Conservation (phyloP, 176 grass and related monocot genomes). For the Bolboschoenus planiculmis region DNA sequence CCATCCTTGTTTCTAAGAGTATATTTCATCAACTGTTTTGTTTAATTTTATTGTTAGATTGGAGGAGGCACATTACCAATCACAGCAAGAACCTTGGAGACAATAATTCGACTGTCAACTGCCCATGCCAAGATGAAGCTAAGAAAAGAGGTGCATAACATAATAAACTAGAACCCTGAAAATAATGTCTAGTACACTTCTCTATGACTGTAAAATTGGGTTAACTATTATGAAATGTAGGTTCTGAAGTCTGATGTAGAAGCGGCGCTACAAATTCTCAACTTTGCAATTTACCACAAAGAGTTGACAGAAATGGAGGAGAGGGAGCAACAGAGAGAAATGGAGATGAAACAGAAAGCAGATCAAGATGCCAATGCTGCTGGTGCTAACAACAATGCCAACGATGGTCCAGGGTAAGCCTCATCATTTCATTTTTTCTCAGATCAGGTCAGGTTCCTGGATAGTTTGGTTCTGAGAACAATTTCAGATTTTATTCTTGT, state of each 20-base stretch:
- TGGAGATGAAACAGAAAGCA: slow-evolving; percentile 74
- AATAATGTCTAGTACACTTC: not conserved
- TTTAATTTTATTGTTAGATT: slow-evolving; percentile 35
- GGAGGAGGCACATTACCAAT: slow-evolving; percentile 97
- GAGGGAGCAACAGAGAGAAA: slow-evolving; percentile 60
- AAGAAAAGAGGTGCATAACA: slow-evolving; percentile 71
- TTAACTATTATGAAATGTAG: slow-evolving; percentile 28
- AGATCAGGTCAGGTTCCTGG: not conserved
- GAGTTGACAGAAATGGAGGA: slow-evolving; percentile 96
- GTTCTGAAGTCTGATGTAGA: slow-evolving; percentile 84
- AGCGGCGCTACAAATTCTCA: slow-evolving; percentile 85
- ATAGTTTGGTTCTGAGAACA: slow-evolving; percentile 3
- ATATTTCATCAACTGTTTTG: slow-evolving; percentile 19
- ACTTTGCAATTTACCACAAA: slow-evolving; percentile 97
- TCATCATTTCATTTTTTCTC: not conserved
- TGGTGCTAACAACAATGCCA: slow-evolving; percentile 33
- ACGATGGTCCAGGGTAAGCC: slow-evolving; percentile 42
- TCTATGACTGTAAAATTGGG: not conserved
- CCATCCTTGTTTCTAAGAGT: slow-evolving; percentile 8
- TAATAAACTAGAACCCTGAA: not conserved
- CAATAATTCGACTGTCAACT: slow-evolving; percentile 93
- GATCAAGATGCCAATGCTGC: slow-evolving; percentile 52
- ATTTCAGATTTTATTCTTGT: not conserved
- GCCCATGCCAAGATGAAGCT: slow-evolving; percentile 97
- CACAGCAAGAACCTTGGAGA: slow-evolving; percentile 95